phyloP scores from a whole-genome alignment of 139 green algal species.

The Pseudopediastrum boryanum region DNA sequence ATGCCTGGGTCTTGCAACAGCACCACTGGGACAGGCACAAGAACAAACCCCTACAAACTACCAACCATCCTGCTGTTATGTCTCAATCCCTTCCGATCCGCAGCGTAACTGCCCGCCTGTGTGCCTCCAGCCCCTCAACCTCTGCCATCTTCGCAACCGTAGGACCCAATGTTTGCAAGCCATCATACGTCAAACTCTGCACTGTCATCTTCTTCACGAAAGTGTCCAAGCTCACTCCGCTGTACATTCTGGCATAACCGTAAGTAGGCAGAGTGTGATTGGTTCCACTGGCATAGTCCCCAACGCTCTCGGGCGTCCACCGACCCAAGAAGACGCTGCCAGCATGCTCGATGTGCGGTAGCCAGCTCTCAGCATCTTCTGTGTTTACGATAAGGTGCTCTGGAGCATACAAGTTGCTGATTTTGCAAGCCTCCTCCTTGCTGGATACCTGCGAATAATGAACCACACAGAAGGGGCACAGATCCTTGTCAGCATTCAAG shows the following conservation, averaged over 20 bases:
- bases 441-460: slow-evolving; percentile 43
- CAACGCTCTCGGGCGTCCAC: slow-evolving; percentile 96
- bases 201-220: slow-evolving; percentile 99
- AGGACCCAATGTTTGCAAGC: slow-evolving; percentile 84
- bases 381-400: slow-evolving; percentile 99
- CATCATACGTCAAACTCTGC: slow-evolving; percentile 81
- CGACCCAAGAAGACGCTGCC: slow-evolving; percentile 94
- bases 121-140: slow-evolving; percentile 95
- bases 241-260: slow-evolving; percentile 98
- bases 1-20: no score
- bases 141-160: slow-evolving; percentile 94
- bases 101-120: slow-evolving; percentile 92
- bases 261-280: slow-evolving; percentile 99
- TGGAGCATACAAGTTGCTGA: slow-evolving; percentile 95
- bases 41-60: no score
- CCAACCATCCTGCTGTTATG: no score
- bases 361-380: slow-evolving; percentile 85
- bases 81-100: no score
- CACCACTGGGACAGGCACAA: no score
- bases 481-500: no score
- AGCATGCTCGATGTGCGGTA: slow-evolving; percentile 88
- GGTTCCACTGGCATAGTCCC: slow-evolving; percentile 97
- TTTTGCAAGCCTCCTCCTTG: slow-evolving; percentile 75
- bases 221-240: slow-evolving; percentile 91
- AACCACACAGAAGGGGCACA: no score